These are phyloP conservation scores for Mycena venus DNA, from an alignment of 768 basidiomycete genomes.

Conservation along the genomic window DNA sequence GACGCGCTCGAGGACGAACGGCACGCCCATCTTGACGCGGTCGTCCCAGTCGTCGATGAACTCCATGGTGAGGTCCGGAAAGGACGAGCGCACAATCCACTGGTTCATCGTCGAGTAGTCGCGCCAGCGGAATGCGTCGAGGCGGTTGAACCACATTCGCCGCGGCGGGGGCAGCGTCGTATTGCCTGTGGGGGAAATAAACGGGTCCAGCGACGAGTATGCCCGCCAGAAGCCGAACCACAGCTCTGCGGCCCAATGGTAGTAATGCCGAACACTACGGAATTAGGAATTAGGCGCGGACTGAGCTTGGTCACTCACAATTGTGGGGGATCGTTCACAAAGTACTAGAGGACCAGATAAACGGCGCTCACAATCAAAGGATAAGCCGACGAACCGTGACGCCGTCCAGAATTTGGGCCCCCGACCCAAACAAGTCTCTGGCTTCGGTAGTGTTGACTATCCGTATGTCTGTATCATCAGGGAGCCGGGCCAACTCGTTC, in stretches of 20 bases:
- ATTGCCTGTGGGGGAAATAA: conserved; percentile 73
- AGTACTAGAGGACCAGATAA: conserved; percentile 66
- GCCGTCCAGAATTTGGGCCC: conserved; percentile 81
- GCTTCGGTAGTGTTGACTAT: conserved; percentile 81
- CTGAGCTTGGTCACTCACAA: conserved; percentile 65
- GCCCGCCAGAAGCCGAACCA: conserved; percentile 95
- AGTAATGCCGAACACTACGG: conserved; percentile 89
- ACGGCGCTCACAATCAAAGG: neutral
- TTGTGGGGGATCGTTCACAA: conserved; percentile 91
- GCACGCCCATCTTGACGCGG: conserved; percentile 74
- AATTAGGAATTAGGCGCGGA: neutral
- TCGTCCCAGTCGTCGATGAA: conserved; percentile 89
- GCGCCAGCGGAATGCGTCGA: conserved; percentile 86
- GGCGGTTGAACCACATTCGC: conserved; percentile 81
- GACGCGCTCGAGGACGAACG: conserved; percentile 88
- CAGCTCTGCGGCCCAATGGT: conserved; percentile 94
- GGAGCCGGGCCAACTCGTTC: conserved; percentile 71
- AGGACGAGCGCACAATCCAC: conserved; percentile 82
- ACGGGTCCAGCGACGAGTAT: conserved; percentile 84
- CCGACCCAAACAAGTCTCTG: conserved; percentile 73
- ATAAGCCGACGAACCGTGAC: conserved; percentile 64
- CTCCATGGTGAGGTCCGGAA: conserved; percentile 86
- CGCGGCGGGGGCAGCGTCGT: conserved; percentile 82
- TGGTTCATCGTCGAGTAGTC: conserved; percentile 95
- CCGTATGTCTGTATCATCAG: conserved; percentile 83